These are phyloP conservation scores for Pseudocercospora vitis DNA, from an alignment of 2,329 filamentous ascomycete genomes.

Conservation along the genomic window DNA sequence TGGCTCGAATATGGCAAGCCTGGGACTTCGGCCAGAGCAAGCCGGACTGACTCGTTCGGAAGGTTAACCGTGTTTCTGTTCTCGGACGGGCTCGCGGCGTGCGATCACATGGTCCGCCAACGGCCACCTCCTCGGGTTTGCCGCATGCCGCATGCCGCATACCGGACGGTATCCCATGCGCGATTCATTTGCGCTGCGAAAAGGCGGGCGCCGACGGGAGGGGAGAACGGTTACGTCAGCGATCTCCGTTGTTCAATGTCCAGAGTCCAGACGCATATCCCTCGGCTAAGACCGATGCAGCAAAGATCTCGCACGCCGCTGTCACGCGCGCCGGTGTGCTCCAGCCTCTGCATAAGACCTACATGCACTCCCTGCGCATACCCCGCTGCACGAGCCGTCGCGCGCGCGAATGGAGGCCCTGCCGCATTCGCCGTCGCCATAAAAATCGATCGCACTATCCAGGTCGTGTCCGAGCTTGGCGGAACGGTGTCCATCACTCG, in stretches of 20 bases:
- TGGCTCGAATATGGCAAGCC: not conserved
- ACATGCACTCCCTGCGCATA: conserved; percentile 13
- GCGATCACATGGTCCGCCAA: too few relatives aligned
- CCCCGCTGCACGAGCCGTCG: conserved; percentile 22
- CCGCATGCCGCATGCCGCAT: too few relatives aligned
- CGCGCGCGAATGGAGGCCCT: conserved; percentile 10
- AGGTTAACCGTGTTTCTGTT: not conserved
- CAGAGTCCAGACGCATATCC: conserved; percentile 9
- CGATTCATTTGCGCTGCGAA: conserved; percentile 4
- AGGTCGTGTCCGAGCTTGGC: conserved; percentile 11
- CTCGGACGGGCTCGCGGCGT: too few relatives aligned
- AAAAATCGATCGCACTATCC: conserved; percentile 2
- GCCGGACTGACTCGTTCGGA: not conserved
- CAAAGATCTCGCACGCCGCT: conserved; percentile 13
- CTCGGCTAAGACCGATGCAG: conserved; percentile 20
- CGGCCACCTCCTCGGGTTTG: too few relatives aligned
- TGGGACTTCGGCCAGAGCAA: not conserved
- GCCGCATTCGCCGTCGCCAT: conserved; percentile 4
- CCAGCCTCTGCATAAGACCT: conserved; percentile 19
- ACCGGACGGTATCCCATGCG: not conserved
- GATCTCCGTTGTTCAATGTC: too few relatives aligned
- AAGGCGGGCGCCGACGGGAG: too few relatives aligned
- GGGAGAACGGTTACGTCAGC: conserved; percentile 16
- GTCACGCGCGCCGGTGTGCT: conserved; percentile 21
- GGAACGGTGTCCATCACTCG: conserved; percentile 12